phyloP scores from a whole-genome alignment of 345 rosid genomes.

The Dimocarpus longan region DNA sequence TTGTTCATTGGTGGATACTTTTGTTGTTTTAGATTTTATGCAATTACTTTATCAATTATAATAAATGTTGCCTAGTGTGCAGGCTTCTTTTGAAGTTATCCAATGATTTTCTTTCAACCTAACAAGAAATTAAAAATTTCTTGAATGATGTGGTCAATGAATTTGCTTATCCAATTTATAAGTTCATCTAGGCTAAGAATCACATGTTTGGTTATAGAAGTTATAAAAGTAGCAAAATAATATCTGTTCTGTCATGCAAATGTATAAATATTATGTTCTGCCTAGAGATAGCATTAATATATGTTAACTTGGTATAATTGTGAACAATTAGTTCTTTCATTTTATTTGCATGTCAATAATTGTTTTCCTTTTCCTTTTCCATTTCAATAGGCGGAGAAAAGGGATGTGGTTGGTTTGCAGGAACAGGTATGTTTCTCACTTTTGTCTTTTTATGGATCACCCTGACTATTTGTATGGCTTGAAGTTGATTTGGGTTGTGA shows the following conservation, averaged over 20 bases:
- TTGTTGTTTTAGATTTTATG: not conserved
- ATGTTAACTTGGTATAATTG: not conserved
- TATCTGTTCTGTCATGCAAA: not conserved
- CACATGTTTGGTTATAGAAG: not conserved
- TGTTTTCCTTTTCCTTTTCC: not conserved
- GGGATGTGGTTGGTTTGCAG: slow-evolving; percentile 38
- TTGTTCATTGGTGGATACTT: not conserved
- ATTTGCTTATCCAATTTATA: not conserved
- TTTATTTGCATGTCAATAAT: slow-evolving; percentile 8
- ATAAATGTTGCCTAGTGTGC: slow-evolving; percentile 1
- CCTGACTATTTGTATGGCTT: not conserved
- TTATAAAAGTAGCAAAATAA: not conserved
- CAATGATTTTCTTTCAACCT: not conserved
- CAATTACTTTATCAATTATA: not conserved
- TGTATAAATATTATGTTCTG: not conserved
- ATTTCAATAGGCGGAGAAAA: slow-evolving; percentile 37
- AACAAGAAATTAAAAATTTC: not conserved
- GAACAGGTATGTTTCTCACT: slow-evolving; percentile 49
- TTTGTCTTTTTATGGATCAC: not conserved
- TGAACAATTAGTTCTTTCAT: not conserved
- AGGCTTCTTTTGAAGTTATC: not conserved
- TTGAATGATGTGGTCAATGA: not conserved
- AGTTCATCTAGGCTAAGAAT: not conserved
- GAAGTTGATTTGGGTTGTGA: slow-evolving; percentile 22
- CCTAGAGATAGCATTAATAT: not conserved